phyloP scores from a whole-genome alignment of 1,284 basidiomycete species.

The Mycena citricolor region DNA sequence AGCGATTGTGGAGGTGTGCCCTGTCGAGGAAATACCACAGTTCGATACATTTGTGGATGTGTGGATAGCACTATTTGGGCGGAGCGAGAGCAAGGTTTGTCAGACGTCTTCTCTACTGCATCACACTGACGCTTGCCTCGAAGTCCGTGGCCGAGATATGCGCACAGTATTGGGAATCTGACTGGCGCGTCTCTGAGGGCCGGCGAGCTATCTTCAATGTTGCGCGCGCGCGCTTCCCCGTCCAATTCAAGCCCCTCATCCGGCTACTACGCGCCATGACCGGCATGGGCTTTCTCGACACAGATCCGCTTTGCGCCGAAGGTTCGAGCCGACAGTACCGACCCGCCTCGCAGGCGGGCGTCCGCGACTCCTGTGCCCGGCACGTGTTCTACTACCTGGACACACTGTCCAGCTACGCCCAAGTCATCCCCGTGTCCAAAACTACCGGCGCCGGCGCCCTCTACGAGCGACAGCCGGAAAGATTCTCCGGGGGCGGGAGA shows the following conservation, averaged over 20 bases:
- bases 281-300: slow-evolving; percentile 67
- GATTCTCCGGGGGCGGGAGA: too few relatives aligned
- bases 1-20: slow-evolving; percentile 69
- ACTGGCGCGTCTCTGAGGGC: slow-evolving; percentile 59
- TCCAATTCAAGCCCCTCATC: slow-evolving; percentile 70
- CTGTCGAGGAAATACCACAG: slow-evolving; percentile 71
- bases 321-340: slow-evolving; percentile 21
- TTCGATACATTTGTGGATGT: slow-evolving; percentile 72
- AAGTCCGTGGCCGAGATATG: slow-evolving; percentile 68
- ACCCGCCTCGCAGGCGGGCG: slow-evolving; percentile 38
- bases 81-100: slow-evolving; percentile 56
- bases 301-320: slow-evolving; percentile 56
- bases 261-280: slow-evolving; percentile 77
- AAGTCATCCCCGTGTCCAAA: slow-evolving; percentile 62
- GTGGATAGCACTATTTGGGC: slow-evolving; percentile 80
- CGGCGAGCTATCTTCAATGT: slow-evolving; percentile 80
- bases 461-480: slow-evolving; percentile 65
- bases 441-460: slow-evolving; percentile 65
- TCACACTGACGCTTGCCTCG: neutral
- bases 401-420: slow-evolving; percentile 73
- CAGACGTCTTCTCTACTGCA: neutral
- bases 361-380: slow-evolving; percentile 54
- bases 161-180: slow-evolving; percentile 74
- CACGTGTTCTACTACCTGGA: slow-evolving; percentile 76
- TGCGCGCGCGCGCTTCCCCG: slow-evolving; percentile 77